A percentile compares a stretch with the other conserved stretches of the same genome.
These are phyloP conservation scores for Arthrobotrys iridis DNA, from an alignment of 2,329 filamentous ascomycete genomes.

Conservation along the genomic window DNA sequence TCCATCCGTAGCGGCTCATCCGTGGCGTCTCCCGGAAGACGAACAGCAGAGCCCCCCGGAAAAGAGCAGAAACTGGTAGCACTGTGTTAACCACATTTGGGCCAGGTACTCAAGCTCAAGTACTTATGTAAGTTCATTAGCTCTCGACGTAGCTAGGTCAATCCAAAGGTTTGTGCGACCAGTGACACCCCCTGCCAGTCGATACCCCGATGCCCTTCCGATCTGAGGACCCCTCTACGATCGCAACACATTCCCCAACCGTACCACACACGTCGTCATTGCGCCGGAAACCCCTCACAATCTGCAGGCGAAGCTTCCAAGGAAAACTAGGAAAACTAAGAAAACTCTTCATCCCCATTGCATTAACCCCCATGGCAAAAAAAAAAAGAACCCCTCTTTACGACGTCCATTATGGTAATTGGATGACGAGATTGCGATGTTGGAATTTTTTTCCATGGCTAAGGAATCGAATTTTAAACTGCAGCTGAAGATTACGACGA, in stretches of 20 bases:
- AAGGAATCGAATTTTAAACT: background rate
- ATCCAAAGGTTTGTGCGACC: background rate
- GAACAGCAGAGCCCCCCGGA: no score
- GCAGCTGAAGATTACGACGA: constrained; percentile 21
- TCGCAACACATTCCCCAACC: background rate
- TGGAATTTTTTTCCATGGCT: background rate
- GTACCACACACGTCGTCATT: background rate
- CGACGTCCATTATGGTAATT: background rate
- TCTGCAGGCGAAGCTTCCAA: background rate
- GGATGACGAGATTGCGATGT: background rate
- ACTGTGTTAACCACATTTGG: no score
- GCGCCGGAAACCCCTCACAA: background rate
- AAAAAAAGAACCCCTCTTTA: background rate
- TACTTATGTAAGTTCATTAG: no score
- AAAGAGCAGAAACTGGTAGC: no score
- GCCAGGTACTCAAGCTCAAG: no score
- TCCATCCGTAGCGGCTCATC: no score
- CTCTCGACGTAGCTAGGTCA: no score
- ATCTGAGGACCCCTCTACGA: background rate
- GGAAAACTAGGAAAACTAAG: background rate
- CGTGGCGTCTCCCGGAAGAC: no score
- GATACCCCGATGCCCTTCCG: background rate
- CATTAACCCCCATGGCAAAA: no score
- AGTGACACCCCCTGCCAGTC: background rate
- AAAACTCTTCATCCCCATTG: background rate